Evolutionary conservation across 2,329 filamentous ascomycete species (phyloP).

Genomic region (Leptographium procerum): DNA sequence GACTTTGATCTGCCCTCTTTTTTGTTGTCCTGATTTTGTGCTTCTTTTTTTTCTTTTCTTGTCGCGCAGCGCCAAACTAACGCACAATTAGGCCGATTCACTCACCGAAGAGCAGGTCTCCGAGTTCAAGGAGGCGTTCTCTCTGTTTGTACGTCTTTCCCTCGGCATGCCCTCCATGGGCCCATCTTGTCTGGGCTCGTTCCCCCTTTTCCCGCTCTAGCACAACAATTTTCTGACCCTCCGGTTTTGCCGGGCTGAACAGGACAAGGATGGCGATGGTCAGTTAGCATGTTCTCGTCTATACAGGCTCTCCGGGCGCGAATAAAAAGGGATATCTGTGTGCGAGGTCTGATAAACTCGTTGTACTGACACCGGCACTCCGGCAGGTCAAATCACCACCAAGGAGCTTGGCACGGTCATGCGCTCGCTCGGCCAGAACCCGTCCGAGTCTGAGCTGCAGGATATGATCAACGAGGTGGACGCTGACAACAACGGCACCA

Average conservation of each 20-base stretch:
- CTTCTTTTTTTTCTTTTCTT: background rate
- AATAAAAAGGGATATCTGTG: too few species aligned
- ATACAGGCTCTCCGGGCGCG: too few species aligned
- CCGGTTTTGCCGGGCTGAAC: background rate
- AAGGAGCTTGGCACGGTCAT: conserved; percentile 86
- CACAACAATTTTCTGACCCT: background rate
- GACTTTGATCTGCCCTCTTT: background rate
- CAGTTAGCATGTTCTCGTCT: conserved; percentile 1
- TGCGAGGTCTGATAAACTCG: background rate
- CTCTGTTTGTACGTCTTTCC: conserved; percentile 76
- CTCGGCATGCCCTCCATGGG: conserved; percentile 7
- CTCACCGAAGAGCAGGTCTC: conserved; percentile 99
- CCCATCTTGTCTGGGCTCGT: background rate
- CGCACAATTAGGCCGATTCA: conserved; percentile 69
- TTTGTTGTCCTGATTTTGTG: background rate
- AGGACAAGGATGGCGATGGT: conserved; percentile 20
- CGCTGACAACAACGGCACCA: conserved; percentile 85
- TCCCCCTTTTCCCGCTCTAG: background rate
- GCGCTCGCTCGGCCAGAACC: conserved; percentile 82
- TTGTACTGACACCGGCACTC: conserved; percentile 3
- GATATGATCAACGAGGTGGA: conserved; percentile 95
- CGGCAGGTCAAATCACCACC: conserved; percentile 74
- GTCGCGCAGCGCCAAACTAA: background rate
- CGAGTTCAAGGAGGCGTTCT: conserved; percentile 99
- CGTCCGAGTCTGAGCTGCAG: conserved; percentile 79